phyloP scores from a whole-genome alignment of 371 early-diverging fungal species.

The Mucor racemosus region DNA sequence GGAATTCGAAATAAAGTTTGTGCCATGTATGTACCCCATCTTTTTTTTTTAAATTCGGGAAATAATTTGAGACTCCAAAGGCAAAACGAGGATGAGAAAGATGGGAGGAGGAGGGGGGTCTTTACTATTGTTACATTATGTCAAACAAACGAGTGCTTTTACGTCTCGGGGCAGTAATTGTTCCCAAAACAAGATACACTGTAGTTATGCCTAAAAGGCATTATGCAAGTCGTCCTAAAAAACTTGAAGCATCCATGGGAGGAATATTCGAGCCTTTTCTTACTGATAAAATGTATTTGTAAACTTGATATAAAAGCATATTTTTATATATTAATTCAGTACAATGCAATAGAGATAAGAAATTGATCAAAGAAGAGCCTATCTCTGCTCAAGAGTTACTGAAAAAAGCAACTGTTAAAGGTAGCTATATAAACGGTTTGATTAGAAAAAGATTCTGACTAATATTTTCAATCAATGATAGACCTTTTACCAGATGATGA shows the following conservation, averaged over 20 bases:
- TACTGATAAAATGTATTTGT: conserved; percentile 23
- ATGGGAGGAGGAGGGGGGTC: too few species aligned
- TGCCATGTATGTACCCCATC: too few species aligned
- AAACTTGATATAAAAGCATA: not conserved
- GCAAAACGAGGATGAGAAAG: too few species aligned
- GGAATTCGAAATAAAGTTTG: too few species aligned
- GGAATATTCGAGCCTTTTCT: conserved; percentile 52
- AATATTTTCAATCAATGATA: not conserved
- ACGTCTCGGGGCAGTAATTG: not conserved
- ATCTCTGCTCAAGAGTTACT: conserved; percentile 16
- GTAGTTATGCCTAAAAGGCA: conserved; percentile 14
- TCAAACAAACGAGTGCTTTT: not conserved
- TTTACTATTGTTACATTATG: conserved; percentile 7
- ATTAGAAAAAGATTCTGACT: too few species aligned
- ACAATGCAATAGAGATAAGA: conserved; percentile 6
- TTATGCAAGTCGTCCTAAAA: conserved; percentile 27
- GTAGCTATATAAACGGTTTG: not conserved
- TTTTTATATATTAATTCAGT: not conserved
- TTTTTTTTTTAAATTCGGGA: too few species aligned
- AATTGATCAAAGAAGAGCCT: not conserved
- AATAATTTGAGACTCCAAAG: too few species aligned
- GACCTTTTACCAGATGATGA: conserved; percentile 43
- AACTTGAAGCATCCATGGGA: conserved; percentile 35
- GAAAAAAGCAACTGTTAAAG: conserved; percentile 21
- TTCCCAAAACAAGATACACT: not conserved